These are phyloP conservation scores for Mrakia gelida DNA, from an alignment of 768 basidiomycete species.

Conservation along the genomic window DNA sequence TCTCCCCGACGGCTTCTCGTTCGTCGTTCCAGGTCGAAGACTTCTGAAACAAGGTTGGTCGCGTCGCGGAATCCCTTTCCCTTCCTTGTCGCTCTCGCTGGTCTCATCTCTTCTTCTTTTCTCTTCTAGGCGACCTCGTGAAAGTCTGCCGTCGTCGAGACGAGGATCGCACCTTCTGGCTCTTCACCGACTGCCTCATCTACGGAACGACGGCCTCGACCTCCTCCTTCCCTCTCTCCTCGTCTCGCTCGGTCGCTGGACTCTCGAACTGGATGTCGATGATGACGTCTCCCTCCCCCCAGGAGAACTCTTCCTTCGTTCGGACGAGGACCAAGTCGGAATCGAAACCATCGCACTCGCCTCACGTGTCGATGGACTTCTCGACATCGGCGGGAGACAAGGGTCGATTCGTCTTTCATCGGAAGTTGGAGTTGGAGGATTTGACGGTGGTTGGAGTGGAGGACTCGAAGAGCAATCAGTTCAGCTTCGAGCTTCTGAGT, in stretches of 20 bases:
- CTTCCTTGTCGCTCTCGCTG: background rate
- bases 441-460: conserved; percentile 37
- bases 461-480: conserved; percentile 20
- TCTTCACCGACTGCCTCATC: conserved; percentile 33
- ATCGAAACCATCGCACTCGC: background rate
- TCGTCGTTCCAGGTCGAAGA: conserved; percentile 74
- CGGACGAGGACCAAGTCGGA: background rate
- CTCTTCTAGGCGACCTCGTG: conserved; percentile 25
- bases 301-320: background rate
- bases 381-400: background rate
- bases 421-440: conserved; percentile 38
- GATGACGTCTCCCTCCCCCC: background rate
- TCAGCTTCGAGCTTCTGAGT: conserved; percentile 38
- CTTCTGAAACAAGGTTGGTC: conserved; percentile 57
- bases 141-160: conserved; percentile 18
- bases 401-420: conserved; percentile 33
- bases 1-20: conserved; percentile 59
- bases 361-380: background rate
- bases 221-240: conserved; percentile 51
- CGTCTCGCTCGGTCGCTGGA: conserved; percentile 65
- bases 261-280: conserved; percentile 26
- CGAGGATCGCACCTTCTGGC: conserved; percentile 32
- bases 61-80: background rate
- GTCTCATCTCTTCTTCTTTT: background rate
- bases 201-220: conserved; percentile 28